phyloP scores from a whole-genome alignment of 1,284 basidiomycete genomes.

The Pulveroboletus ridleyi region DNA sequence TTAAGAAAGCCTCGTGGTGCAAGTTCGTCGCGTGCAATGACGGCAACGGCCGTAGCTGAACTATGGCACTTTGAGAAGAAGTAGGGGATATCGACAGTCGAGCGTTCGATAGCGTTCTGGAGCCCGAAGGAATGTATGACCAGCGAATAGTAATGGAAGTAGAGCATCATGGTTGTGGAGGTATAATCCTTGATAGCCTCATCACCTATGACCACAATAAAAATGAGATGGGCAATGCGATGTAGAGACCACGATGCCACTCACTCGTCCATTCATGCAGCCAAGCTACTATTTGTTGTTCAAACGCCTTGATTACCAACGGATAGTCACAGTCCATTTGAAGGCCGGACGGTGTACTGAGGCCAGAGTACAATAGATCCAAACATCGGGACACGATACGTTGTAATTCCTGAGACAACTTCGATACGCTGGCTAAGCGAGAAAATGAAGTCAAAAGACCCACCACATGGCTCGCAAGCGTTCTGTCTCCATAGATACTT shows the following conservation, averaged over 20 bases:
- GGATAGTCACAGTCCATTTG: constrained; percentile 91
- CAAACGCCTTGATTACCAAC: constrained; percentile 83
- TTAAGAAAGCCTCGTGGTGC: constrained; percentile 80
- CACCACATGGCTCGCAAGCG: constrained; percentile 75
- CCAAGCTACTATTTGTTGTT: constrained; percentile 81
- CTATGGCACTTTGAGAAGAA: constrained; percentile 88
- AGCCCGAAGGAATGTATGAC: constrained; percentile 95
- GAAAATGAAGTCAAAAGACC: constrained; percentile 36
- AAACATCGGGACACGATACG: constrained; percentile 88
- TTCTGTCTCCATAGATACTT: constrained; percentile 67
- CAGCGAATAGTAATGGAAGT: constrained; percentile 85
- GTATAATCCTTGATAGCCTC: constrained; percentile 52
- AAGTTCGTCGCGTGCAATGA: constrained; percentile 78
- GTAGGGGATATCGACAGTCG: constrained; percentile 79
- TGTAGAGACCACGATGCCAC: constrained; percentile 19
- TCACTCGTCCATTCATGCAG: constrained; percentile 61
- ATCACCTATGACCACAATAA: constrained; percentile 30
- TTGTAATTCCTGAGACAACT: constrained; percentile 73
- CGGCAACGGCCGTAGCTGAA: constrained; percentile 73
- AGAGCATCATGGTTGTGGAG: constrained; percentile 70
- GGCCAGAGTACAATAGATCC: constrained; percentile 90
- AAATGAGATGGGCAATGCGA: constrained; percentile 12
- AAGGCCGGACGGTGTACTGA: constrained; percentile 82
- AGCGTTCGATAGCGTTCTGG: constrained; percentile 88
- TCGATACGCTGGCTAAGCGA: constrained; percentile 7